These are phyloP conservation scores for Luvunga scandens DNA, from an alignment of 345 rosid species.

Conservation along the genomic window DNA sequence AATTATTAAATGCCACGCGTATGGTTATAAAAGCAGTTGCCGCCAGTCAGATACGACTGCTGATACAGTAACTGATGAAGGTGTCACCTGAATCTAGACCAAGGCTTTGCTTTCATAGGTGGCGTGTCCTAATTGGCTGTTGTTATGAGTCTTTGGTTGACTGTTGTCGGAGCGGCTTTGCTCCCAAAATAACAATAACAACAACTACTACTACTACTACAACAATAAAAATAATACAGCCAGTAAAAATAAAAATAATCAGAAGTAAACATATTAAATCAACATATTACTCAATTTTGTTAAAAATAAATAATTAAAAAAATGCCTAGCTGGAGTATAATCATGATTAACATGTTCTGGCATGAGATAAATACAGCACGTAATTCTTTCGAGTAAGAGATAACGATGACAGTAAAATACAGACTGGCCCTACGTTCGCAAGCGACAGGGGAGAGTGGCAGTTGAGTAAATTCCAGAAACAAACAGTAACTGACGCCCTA, in stretches of 20 bases:
- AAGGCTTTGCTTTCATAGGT: neutral
- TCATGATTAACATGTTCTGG: too few species aligned
- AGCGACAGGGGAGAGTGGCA: neutral
- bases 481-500: neutral
- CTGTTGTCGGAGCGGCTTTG: neutral
- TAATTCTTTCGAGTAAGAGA: too few species aligned
- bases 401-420: neutral
- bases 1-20: neutral
- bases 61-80: neutral
- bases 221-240: too few species aligned
- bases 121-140: neutral
- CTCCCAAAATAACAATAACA: neutral
- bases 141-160: neutral
- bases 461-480: neutral
- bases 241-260: neutral
- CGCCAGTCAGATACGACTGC: neutral
- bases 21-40: neutral
- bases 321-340: too few species aligned
- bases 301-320: too few species aligned
- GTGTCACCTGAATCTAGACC: neutral
- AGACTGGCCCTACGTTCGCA: neutral
- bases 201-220: too few species aligned
- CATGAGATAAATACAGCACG: too few species aligned
- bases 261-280: too few species aligned
- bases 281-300: too few species aligned